A percentile compares a stretch with the other conserved stretches of the same genome.
phyloP scores from a whole-genome alignment of 1,139 yeast genomes.

The Yueomyces sp. region DNA sequence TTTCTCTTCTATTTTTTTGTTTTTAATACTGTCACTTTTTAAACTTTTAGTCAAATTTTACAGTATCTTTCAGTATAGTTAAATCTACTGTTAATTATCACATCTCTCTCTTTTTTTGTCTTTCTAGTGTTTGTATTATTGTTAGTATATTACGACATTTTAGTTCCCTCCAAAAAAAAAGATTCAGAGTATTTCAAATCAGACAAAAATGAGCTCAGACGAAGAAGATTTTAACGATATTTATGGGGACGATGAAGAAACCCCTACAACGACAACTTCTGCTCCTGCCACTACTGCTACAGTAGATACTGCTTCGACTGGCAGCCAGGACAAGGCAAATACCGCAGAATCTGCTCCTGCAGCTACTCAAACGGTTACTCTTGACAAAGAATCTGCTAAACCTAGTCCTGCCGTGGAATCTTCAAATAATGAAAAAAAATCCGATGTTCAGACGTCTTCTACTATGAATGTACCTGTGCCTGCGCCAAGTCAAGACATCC shows the following conservation, averaged over 20 bases:
- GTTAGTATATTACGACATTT: too few species aligned
- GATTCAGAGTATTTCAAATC: too few species aligned
- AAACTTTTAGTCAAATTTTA: too few species aligned
- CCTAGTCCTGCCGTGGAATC: background rate
- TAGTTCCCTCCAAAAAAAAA: too few species aligned
- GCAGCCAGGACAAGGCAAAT: conserved; percentile 4
- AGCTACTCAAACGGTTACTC: background rate
- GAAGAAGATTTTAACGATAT: conserved; percentile 85
- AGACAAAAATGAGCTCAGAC: conserved; percentile 33
- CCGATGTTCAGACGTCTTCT: background rate
- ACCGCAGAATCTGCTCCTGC: background rate
- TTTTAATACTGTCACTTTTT: too few species aligned
- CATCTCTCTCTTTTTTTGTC: too few species aligned
- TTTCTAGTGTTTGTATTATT: too few species aligned
- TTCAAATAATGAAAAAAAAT: background rate
- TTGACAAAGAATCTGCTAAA: background rate
- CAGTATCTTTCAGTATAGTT: too few species aligned
- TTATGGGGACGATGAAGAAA: conserved; percentile 31
- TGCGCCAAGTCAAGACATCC: background rate
- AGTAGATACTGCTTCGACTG: conserved; percentile 6
- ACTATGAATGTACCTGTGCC: too few species aligned
- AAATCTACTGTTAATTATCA: too few species aligned
- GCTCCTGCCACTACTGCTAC: conserved; percentile 3
- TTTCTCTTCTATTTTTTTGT: too few species aligned
- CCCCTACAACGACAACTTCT: conserved; percentile 4